Base-by-base conservation (phyloP, 305 asterid species). In the Andrographis paniculata region DNA sequence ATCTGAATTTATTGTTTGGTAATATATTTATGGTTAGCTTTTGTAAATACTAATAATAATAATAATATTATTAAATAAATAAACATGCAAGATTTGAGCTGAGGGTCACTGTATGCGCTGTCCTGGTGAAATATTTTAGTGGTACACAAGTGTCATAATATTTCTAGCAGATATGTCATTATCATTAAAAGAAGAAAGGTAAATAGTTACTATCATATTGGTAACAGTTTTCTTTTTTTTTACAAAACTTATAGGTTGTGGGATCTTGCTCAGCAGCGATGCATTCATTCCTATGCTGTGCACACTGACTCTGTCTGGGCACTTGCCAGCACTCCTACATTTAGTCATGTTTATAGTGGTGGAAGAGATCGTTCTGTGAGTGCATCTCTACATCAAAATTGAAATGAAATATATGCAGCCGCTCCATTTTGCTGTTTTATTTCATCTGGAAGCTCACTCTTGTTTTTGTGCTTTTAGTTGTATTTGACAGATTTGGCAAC, bases 231-330 rank as follows among this genome's bases (percentile, higher is more conserved):
- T n/a, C n/a, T n/a, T n/a, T n/a, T n/a, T 24, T 8, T 3, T 24
- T 24, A 2, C 4, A 13, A 13, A 37, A 13, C 12, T 13, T 13
- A n/a, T 60, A 91, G 98, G 65, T 76, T 82, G 60, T 91, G 98
- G 98, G 98, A 91, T 82, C 95, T 91, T 68, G 95, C 89, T 56
- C 95, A 82, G 72, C 98, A 91, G 73, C 74, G 98, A 40, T 91
- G 98, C 50, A 52, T 91, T 61, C 98, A 91, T 70, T 82, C 98
- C 38, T 91, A 91, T 71, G 98, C 98, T 50, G 98, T 91, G 67
- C 98, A 91, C 67, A 78, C 89, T 42, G 98, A 91, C 70, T 91
- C 98, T 73, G 95, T 91, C 42, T 91, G 98, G 98, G 87, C 98
- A 35, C 94, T 91, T 59, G 95, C 98, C 19, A 84, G 92, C 78